Conservation (phyloP, 2,329 filamentous ascomycete genomes). For the Ophiostoma ulmi region DNA sequence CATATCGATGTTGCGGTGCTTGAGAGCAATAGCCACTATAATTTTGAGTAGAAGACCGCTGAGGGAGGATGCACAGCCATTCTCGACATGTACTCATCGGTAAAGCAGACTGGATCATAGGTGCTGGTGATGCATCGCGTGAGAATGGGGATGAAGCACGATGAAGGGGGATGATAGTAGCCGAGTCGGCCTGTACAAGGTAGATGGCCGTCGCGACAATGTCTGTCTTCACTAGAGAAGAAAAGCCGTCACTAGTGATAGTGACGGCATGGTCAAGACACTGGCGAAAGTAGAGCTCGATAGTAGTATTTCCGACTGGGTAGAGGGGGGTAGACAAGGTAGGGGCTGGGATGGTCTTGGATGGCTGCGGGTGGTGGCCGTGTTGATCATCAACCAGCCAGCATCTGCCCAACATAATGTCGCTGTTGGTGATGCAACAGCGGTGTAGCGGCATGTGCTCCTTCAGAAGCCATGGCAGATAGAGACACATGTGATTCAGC, state of each 20-base stretch:
- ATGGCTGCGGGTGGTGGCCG: too few species aligned
- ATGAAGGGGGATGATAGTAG: not conserved
- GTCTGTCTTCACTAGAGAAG: not conserved
- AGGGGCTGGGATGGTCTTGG: not conserved
- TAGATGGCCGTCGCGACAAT: not conserved
- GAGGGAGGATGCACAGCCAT: not conserved
- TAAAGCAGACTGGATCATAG: not conserved
- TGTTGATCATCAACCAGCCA: not conserved
- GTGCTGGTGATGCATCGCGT: not conserved
- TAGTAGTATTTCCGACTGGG: not conserved
- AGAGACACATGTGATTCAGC: not conserved
- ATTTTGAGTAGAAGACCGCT: not conserved
- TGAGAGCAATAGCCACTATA: not conserved
- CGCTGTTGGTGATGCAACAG: not conserved
- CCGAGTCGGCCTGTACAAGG: not conserved
- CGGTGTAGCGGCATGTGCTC: not conserved
- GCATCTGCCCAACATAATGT: not conserved
- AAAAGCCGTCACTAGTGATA: not conserved
- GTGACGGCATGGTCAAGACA: not conserved
- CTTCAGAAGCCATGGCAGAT: not conserved
- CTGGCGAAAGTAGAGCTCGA: conserved; percentile 1
- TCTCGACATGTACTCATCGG: not conserved
- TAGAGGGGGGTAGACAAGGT: not conserved
- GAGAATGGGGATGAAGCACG: not conserved
- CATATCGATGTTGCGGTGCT: not conserved